A percentile compares a stretch with the other conserved stretches of the same genome.
Conservation (phyloP, 176 grass and related monocot species). For the Cenchrus fungigraminus region DNA sequence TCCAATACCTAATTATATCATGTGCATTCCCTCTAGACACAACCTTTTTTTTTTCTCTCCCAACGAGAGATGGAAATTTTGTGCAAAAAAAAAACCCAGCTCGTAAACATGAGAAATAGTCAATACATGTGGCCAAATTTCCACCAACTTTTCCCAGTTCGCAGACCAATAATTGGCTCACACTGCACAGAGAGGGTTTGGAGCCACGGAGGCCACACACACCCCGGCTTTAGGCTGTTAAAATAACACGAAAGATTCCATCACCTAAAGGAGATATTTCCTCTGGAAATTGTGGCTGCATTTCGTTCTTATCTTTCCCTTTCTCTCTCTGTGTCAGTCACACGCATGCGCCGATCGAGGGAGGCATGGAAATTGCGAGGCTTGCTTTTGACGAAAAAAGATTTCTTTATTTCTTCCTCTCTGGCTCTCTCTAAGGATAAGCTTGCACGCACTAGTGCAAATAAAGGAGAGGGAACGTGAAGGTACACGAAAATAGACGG, state of each 20-base stretch:
- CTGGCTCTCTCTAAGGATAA: conserved; percentile 31
- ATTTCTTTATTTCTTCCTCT: not conserved
- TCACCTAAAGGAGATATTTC: conserved; percentile 54
- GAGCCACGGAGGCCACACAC: conserved; percentile 29
- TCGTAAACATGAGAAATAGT: conserved; percentile 20
- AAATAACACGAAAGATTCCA: conserved; percentile 47
- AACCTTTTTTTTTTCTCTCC: not conserved
- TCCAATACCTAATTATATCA: conserved; percentile 39
- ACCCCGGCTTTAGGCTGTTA: not conserved
- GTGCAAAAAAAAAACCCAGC: not conserved
- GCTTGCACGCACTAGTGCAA: conserved; percentile 38
- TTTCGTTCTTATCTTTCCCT: conserved; percentile 34
- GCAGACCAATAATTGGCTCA: conserved; percentile 55
- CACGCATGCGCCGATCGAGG: conserved; percentile 20
- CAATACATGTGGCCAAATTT: conserved; percentile 35
- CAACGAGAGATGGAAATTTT: too few species aligned
- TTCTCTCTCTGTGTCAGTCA: not conserved
- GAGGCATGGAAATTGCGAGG: conserved; percentile 26
- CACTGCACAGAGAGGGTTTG: conserved; percentile 18
- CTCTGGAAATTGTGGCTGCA: conserved; percentile 47
- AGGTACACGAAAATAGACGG: conserved; percentile 36
- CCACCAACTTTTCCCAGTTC: conserved; percentile 4
- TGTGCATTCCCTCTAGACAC: conserved; percentile 25
- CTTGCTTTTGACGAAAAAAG: conserved; percentile 35
- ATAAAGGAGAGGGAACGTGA: not conserved